These are phyloP conservation scores for Fusarium lyarnte DNA, from an alignment of 2,329 filamentous ascomycete species.

Conservation along the genomic window DNA sequence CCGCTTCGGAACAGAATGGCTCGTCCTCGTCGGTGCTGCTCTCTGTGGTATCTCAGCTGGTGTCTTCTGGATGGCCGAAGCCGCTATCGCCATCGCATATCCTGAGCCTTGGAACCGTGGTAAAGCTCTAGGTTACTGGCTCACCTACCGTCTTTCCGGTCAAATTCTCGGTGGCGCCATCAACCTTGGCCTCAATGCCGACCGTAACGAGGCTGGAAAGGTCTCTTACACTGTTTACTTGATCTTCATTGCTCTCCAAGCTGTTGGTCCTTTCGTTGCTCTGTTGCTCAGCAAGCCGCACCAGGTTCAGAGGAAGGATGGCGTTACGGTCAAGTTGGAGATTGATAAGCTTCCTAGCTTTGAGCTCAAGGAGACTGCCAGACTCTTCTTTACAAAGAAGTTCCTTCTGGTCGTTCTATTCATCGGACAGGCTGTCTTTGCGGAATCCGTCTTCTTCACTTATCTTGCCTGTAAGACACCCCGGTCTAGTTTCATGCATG, in stretches of 20 bases:
- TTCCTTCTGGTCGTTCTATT: constrained; percentile 73
- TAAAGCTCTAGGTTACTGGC: constrained; percentile 74
- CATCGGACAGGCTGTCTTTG: constrained; percentile 76
- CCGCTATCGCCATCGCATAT: constrained; percentile 77
- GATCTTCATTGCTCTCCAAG: constrained; percentile 77
- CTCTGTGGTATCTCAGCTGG: constrained; percentile 76
- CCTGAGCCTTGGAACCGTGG: constrained; percentile 75
- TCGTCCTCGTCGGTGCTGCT: constrained; percentile 73
- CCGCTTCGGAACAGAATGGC: constrained; percentile 74
- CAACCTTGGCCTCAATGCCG: constrained; percentile 72
- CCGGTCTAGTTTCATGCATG: fast-evolving
- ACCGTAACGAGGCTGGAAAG: constrained; percentile 66
- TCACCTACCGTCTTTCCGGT: constrained; percentile 66
- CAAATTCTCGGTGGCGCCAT: constrained; percentile 78
- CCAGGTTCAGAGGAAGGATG: constrained; percentile 72
- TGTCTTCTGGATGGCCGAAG: constrained; percentile 80
- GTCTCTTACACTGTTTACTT: constrained; percentile 76
- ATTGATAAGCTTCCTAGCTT: constrained; percentile 65
- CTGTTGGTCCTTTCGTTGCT: constrained; percentile 70
- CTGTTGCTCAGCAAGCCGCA: constrained; percentile 69
- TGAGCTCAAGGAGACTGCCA: constrained; percentile 69
- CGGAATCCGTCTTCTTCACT: constrained; percentile 78
- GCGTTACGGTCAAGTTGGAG: constrained; percentile 66
- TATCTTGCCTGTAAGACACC: constrained; percentile 56
- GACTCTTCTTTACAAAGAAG: constrained; percentile 66